Base-by-base conservation (phyloP, 148 eudicot species). In the Heliosperma pusillum region DNA sequence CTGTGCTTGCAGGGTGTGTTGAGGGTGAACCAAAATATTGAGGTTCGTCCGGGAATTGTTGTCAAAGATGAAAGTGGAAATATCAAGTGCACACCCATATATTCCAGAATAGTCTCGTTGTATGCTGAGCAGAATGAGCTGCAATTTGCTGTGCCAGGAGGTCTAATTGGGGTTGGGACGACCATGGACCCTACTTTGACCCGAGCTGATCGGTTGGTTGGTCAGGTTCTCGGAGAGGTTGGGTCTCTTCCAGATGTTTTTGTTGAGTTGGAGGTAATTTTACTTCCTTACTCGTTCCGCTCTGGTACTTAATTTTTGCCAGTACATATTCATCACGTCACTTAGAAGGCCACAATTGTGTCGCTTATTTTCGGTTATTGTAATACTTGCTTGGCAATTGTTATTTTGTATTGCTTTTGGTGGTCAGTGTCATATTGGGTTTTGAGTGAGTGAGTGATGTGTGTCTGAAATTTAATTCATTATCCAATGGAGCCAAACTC, bases 131-230 rank as follows among this genome's bases (percentile, higher is more conserved):
- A 90, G 77, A 95, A 95, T 75, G 93, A 92, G 76, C 85, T 95
- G 22, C 97, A 95, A 77, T 95, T 78, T 86, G 98, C 96, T 40
- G 98, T 95, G 30, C 98, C 98, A 1, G 98, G 98, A 77, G 98
- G 98, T 73, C 92, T 95, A 10, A 95, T 95, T 71, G 97, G 98
- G 30, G 98, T 95, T 76, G 98, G 98, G n/a, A 95, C 98, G 47
- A 95, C 98, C 15, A 95, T 92, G 98, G 98, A 95, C 71, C 98
- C 98, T 15, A 92, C 93, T 44, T 79, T 95, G 45, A 95, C 98
- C 4, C 93, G 98, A 82, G 98, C 97, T 84, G 97, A 95, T 89
- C 83, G 98, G 76, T 79, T 95, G 87, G 97, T 90, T 5, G 97
- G 98, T 25, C 98, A 92, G 79, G 98, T 95, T 67, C 97, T 95